Conservation (phyloP, 345 rosid species). For the Fremontodendron californicum region DNA sequence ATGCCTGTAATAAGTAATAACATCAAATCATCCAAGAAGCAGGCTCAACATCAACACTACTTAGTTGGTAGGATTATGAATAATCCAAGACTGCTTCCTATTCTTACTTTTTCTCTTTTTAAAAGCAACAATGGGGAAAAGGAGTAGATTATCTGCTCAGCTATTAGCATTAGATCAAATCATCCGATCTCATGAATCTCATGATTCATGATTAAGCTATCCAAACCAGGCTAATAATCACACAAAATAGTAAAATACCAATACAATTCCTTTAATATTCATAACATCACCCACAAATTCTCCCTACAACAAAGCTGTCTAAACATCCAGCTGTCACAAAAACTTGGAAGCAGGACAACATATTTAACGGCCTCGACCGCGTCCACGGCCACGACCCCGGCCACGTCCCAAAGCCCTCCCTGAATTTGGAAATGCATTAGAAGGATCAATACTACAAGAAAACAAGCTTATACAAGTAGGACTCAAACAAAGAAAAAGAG, state of each 20-base stretch:
- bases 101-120: not conserved
- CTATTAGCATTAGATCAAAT: not conserved
- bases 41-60: not conserved
- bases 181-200: not conserved
- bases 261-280: constrained; percentile 12
- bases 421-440: constrained; percentile 25
- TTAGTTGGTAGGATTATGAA: not conserved
- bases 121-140: not conserved
- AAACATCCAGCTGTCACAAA: constrained; percentile 25
- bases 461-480: not conserved
- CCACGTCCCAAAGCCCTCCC: constrained; percentile 93
- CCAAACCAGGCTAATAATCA: not conserved
- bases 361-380: constrained; percentile 77
- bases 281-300: constrained; percentile 12
- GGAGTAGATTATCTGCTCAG: not conserved
- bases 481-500: not conserved
- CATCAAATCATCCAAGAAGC: not conserved
- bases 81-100: not conserved
- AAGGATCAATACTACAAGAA: constrained; percentile 13
- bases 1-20: not conserved
- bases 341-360: constrained; percentile 17
- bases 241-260: not conserved
- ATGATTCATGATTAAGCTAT: constrained; percentile 6
- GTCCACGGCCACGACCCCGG: constrained; percentile 86
- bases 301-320: constrained; percentile 33